These are phyloP conservation scores for Apocynum venetum DNA, from an alignment of 257 asterid genomes.

Conservation along the genomic window DNA sequence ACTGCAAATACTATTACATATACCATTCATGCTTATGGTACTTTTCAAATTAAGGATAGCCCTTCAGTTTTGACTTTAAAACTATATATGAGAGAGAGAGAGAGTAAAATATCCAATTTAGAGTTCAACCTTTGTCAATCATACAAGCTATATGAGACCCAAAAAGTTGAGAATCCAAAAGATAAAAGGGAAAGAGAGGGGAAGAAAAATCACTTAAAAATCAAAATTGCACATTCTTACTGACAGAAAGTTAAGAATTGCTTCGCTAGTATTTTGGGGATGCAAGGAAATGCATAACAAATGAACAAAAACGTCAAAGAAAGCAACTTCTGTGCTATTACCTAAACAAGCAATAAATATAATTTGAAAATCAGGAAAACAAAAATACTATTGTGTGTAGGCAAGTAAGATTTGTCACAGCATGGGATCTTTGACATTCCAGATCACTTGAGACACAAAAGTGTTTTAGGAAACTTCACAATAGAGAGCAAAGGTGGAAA, in stretches of 20 bases:
- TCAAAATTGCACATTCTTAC: too few species aligned
- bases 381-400: background rate
- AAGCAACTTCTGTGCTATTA: background rate
- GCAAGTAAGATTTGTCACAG: background rate
- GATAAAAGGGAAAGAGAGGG: background rate
- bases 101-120: background rate
- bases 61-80: background rate
- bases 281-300: background rate
- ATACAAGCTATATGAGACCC: background rate
- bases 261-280: background rate
- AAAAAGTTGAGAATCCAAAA: background rate
- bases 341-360: background rate
- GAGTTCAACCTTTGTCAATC: background rate
- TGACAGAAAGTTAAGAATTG: background rate
- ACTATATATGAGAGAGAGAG: background rate
- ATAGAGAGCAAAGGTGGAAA: background rate
- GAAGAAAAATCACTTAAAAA: background rate
- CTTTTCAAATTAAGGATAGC: background rate
- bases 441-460: background rate
- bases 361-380: background rate
- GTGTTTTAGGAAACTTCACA: background rate
- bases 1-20: background rate
- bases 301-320: background rate
- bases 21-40: background rate
- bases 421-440: background rate